These are phyloP conservation scores for Aspergillus latus DNA, from an alignment of 2,329 filamentous ascomycete species.

Conservation along the genomic window DNA sequence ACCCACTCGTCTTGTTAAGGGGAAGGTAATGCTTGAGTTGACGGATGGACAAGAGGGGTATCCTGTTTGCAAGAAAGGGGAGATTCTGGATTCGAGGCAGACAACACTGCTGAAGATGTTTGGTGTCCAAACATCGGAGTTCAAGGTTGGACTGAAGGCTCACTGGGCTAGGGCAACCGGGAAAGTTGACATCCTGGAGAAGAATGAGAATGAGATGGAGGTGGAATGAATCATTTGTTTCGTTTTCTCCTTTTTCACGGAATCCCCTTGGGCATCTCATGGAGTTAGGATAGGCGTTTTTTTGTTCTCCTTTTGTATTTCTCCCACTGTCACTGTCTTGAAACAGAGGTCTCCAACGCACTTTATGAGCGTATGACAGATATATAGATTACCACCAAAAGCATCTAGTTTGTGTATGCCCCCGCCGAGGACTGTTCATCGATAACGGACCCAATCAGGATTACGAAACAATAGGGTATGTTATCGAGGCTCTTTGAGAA, in stretches of 20 bases:
- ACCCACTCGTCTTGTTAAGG: conserved; percentile 84
- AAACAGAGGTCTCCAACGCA: conserved; percentile 16
- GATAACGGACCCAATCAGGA: background rate
- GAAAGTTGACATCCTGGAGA: conserved; percentile 43
- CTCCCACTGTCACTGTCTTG: conserved; percentile 16
- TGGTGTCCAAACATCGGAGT: conserved; percentile 85
- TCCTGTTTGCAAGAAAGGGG: conserved; percentile 78
- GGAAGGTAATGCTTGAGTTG: conserved; percentile 74
- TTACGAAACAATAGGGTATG: conserved; percentile 1
- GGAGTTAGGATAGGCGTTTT: conserved; percentile 40
- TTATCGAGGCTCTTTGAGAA: background rate
- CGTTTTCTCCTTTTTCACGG: conserved; percentile 23
- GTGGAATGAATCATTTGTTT: conserved; percentile 28
- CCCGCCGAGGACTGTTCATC: background rate
- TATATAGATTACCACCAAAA: conserved; percentile 30
- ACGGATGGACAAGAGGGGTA: conserved; percentile 56
- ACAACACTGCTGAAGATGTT: conserved; percentile 93
- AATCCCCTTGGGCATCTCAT: conserved; percentile 37
- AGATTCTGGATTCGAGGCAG: conserved; percentile 84
- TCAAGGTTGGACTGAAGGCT: conserved; percentile 76
- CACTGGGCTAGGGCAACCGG: conserved; percentile 49
- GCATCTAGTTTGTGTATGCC: conserved; percentile 23
- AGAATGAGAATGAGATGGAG: conserved; percentile 42
- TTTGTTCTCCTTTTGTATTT: conserved; percentile 22
- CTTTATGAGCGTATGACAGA: conserved; percentile 36